Conservation (phyloP, 2,329 filamentous ascomycete genomes). For the Dendrostoma leiphaemia region DNA sequence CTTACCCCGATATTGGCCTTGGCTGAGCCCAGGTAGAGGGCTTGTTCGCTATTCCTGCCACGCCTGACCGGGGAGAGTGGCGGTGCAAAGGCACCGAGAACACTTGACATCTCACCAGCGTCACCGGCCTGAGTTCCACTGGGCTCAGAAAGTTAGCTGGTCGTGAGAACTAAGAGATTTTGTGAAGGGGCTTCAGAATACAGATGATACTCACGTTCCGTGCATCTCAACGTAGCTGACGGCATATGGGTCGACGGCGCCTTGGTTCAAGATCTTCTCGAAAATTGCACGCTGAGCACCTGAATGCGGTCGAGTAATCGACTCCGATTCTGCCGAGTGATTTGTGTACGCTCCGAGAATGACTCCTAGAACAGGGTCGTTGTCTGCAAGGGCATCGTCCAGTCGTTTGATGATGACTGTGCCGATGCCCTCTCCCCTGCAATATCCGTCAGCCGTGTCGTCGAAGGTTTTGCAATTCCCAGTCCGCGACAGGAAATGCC, state of each 20-base stretch:
- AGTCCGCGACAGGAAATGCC: slow-evolving; percentile 55
- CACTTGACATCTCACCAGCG: slow-evolving; percentile 75
- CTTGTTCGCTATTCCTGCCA: slow-evolving; percentile 42
- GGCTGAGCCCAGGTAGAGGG: slow-evolving; percentile 59
- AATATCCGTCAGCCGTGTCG: slow-evolving; percentile 44
- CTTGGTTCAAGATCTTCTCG: slow-evolving; percentile 65
- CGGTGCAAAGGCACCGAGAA: slow-evolving; percentile 55
- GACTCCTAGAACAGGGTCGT: slow-evolving; percentile 35
- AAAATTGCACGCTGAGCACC: slow-evolving; percentile 73
- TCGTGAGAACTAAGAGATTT: neutral
- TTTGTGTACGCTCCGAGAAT: slow-evolving; percentile 53
- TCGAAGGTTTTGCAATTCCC: slow-evolving; percentile 34
- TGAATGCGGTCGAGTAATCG: slow-evolving; percentile 60
- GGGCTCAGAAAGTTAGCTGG: neutral
- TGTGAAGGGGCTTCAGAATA: neutral
- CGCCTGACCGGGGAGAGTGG: slow-evolving; percentile 29
- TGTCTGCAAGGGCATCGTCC: slow-evolving; percentile 42
- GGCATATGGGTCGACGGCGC: slow-evolving; percentile 71
- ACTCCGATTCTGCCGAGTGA: slow-evolving; percentile 59
- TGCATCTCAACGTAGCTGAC: slow-evolving; percentile 88
- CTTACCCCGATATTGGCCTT: slow-evolving; percentile 43
- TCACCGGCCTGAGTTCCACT: slow-evolving; percentile 77
- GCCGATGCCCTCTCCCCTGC: slow-evolving; percentile 46
- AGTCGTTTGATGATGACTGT: slow-evolving; percentile 47
- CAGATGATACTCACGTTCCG: slow-evolving; percentile 55